Base-by-base conservation (phyloP, 1,139 yeast genomes). In the Taphrina communis region DNA sequence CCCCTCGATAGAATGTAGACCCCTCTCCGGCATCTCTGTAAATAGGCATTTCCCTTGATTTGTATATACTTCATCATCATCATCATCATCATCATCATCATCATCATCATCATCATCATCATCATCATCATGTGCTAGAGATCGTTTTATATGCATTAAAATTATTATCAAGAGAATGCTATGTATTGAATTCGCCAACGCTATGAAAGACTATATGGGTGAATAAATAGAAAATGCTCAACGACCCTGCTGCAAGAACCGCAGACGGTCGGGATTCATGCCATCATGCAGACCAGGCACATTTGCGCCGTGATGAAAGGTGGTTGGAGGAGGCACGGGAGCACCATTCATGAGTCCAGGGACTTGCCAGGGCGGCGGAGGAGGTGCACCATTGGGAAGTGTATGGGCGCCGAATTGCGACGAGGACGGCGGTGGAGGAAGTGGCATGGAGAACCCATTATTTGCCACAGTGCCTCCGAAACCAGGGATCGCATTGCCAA, bases 1-100 rank as follows among this genome's bases (percentile, higher is more conserved):
- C 99, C 99, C 38, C 99, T 95, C 73, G 97, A 94, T 77, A 89
- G 99, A 86, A 94, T 94, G 99, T 94, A 25, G 31, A 25, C 31
- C 31, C 31, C 31, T 25, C 31, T 25, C 31, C 1, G 31, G 31
- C 31, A 25, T 25, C 31, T 25, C 2, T 25, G 31, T 25, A 25
- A 25, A 25, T 25, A 25, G 31, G 31, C 31, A 25, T 25, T 25
- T 4, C 4, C 31, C 4, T 25, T 25, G 31, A 25, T 25, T 25
- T 25, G 31, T 25, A 25, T 25, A 25, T 25, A 25, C 31, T 25
- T 25, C 31, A 25, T 25, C 31, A 25, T 25, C 31, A 25, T 25
- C 31, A 25, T 25, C 31, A 25, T 25, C 25, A 25, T 25, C 25
- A 25, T 25, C 25, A 25, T 25, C 25, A 25, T 25, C 25, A 25